Percentiles rank a stretch among this genome's conserved stretches.
These are phyloP conservation scores for Pycnococcus provasolii DNA, from an alignment of 139 green algal species.

Conservation along the genomic window DNA sequence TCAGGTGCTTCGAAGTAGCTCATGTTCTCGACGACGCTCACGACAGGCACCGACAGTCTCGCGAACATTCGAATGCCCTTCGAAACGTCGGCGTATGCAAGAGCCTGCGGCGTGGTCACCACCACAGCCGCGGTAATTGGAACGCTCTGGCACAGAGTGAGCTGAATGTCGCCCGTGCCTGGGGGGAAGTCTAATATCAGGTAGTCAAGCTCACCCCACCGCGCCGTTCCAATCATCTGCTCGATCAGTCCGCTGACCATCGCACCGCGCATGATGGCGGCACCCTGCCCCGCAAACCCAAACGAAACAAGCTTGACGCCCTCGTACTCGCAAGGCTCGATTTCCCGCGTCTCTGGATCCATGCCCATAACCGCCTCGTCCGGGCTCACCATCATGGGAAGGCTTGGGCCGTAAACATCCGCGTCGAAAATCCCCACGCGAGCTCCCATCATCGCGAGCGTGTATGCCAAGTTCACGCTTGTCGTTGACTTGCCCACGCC, in stretches of 20 bases:
- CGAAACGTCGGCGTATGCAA: conserved; percentile 97
- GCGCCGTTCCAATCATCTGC: conserved; percentile 79
- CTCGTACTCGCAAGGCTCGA: conserved; percentile 79
- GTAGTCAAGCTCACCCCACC: conserved; percentile 95
- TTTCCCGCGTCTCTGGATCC: conserved; percentile 36
- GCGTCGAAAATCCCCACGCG: conserved; percentile 93
- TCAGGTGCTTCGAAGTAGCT: conserved; percentile 81
- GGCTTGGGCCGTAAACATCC: conserved; percentile 89
- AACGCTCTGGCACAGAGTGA: conserved; percentile 89
- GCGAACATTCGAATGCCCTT: conserved; percentile 99
- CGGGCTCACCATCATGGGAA: conserved; percentile 75
- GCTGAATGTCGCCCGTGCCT: conserved; percentile 96
- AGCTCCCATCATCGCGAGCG: conserved; percentile 85
- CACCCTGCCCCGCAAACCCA: conserved; percentile 81
- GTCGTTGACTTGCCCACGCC: conserved; percentile 93
- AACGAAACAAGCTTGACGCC: conserved; percentile 96
- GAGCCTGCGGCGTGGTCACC: conserved; percentile 95
- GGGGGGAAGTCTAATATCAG: conserved; percentile 94
- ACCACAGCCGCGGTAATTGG: conserved; percentile 88
- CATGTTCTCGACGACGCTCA: conserved; percentile 99
- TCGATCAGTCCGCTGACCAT: conserved; percentile 94
- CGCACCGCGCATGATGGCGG: conserved; percentile 92
- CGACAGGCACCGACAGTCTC: conserved; percentile 80
- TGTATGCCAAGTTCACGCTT: conserved; percentile 93
- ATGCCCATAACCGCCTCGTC: conserved; percentile 20